Evolutionary conservation across 2,329 filamentous ascomycete species (phyloP), one percentile per base, ranked within the genome.

Genomic region (Colletotrichum nymphaeae): DNA sequence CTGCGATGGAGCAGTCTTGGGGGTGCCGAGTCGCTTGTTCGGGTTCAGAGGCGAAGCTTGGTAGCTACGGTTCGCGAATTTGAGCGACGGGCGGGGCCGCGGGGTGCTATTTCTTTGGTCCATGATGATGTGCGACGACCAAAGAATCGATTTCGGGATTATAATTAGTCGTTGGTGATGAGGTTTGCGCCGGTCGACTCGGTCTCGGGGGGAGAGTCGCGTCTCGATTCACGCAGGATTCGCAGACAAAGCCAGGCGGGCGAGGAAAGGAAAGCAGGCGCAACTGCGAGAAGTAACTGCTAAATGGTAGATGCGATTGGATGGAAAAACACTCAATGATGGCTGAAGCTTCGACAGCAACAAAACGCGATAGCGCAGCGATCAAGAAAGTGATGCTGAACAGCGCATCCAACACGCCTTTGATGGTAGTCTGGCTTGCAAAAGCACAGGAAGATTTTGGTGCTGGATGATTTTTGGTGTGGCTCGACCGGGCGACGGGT

Each of bases 1-100:
- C 72, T 83, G 82, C 49, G 82, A 77, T 1, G 84, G 80, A 52
- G 81, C 80, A 59, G 80, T 79, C 70, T 83, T 80, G 16, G 84
- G 83, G 12, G 84, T 84, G 56, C 81, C 81, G 26, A 83, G 75
- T 55, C 83, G 82, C 78, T 80, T 84, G 53, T 78, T 77, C 19
- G 76, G 74, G 75, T 75, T 64, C 74, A 77, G 81, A 12, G 83
- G 83, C n/a, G 84, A 84, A 30, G 82, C 81, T 70, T 81, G 80
- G 74, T 82, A 83, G 74, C 78, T 78, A 76, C 84, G 85, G 78
- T 83, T 86, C 72, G 84, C 83, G 75, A 86, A 86, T 32, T 84
- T 83, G 67, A 86, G 79, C 64, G 81, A 81, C 67, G 84, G 81
- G 63, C 83, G 83, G 68, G 84, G 78, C 64, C 79, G 79, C 53